These are phyloP conservation scores for Lactifluus hygrophoroides DNA, from an alignment of 768 basidiomycete species.

Conservation along the genomic window DNA sequence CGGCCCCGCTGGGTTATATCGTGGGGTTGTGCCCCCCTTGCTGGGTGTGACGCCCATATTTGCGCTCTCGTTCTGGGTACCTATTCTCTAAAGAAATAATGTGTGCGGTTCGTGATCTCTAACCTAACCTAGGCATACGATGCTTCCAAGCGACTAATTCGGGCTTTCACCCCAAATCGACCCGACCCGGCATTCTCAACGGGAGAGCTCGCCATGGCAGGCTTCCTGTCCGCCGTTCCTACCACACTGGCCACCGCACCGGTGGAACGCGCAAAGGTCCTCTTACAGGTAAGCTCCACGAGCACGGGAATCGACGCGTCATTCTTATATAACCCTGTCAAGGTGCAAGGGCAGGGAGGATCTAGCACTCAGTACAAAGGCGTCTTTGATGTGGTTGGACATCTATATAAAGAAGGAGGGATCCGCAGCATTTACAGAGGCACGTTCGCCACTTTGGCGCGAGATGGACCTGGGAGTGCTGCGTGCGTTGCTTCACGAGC, in stretches of 20 bases:
- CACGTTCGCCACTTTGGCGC: constrained; percentile 83
- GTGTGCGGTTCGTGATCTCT: not conserved
- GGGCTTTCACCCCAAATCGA: constrained; percentile 70
- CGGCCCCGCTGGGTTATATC: constrained; percentile 80
- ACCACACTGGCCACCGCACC: constrained; percentile 91
- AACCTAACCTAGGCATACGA: constrained; percentile 69
- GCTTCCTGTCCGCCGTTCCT: constrained; percentile 90
- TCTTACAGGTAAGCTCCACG: constrained; percentile 61
- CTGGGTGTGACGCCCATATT: constrained; percentile 97
- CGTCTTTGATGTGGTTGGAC: constrained; percentile 81
- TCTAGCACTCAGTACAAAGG: constrained; percentile 73
- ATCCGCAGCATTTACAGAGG: constrained; percentile 87
- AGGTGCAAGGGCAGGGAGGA: constrained; percentile 88
- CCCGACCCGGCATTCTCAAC: constrained; percentile 53
- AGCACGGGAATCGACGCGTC: not conserved
- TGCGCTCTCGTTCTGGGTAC: constrained; percentile 95
- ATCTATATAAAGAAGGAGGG: constrained; percentile 92
- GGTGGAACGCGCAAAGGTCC: constrained; percentile 92
- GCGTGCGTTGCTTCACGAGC: constrained; percentile 50
- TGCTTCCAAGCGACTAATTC: constrained; percentile 80
- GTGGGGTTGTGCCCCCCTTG: constrained; percentile 89
- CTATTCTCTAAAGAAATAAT: constrained; percentile 17
- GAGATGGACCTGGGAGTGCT: constrained; percentile 95
- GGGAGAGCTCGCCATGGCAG: constrained; percentile 80
- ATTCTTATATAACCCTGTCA: constrained; percentile 49